Base-by-base conservation (phyloP, 1,284 basidiomycete species). In the Somion occarium region DNA sequence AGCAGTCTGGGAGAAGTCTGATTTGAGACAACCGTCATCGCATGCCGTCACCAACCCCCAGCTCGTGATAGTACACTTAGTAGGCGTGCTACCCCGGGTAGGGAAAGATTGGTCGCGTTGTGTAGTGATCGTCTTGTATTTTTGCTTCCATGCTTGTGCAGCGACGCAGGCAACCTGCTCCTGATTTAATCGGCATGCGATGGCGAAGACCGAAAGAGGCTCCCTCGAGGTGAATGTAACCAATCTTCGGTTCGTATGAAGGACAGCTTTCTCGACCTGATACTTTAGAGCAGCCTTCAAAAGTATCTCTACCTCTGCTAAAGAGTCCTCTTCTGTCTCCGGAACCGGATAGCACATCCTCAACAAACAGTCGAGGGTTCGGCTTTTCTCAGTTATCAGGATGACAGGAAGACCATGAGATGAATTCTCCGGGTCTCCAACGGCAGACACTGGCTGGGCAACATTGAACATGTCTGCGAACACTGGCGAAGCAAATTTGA, bases 401-500 rank as follows among this genome's bases (percentile, higher is more conserved):
- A 41, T 41, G 39, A 22, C 39, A 41, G 13, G 15, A 22, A 41
- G 39, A 41, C 9, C 7, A 7, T 7, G 30, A 7, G 30, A 7
- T 34, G 7, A 15, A 18, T 41, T 41, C 13, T 7, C 9, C 13
- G 13, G 39, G 18, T 41, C 39, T 9, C 19, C 39, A 9, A 5
- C 7, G 18, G 9, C 9, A 41, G 13, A 7, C 9, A 18, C 20
- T 5, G 39, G 9, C 20, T 41, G 39, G 43, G 15, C 11, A 27
- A 46, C 15, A 20, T 42, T 19, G 38, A 43, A 38, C 50, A 51
- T 46, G 22, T 51, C 50, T 24, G n/a, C n/a, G 37, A 30, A 43
- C 22, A 67, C 34, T 25, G 68, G 52, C 27, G 67, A 67, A 12
- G 68, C 67, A 47, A 53, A 56, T 25, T 56, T 58, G 45, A 69